phyloP scores from a whole-genome alignment of 208 protist genomes.

The Hexamita inflata region DNA sequence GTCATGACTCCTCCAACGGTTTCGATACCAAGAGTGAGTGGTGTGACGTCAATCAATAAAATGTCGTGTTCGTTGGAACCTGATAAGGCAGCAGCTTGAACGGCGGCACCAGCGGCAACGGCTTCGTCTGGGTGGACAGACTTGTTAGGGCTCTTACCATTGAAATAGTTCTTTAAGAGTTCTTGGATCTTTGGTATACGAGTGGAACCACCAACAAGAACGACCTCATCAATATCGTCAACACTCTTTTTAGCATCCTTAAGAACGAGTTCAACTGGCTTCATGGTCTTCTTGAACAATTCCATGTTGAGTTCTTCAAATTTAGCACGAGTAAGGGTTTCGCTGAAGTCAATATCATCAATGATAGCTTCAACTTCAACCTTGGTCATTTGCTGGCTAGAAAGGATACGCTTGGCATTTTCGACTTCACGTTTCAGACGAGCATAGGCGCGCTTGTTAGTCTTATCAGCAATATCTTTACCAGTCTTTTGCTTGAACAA shows the following conservation, averaged over 20 bases:
- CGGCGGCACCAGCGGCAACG: conserved; percentile 35
- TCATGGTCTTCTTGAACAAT: conserved; percentile 72
- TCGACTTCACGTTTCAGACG: conserved; percentile 24
- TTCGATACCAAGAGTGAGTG: conserved; percentile 90
- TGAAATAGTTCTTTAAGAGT: conserved; percentile 30
- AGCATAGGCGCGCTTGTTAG: background rate
- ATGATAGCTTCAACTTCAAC: conserved; percentile 38
- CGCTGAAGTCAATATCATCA: conserved; percentile 39
- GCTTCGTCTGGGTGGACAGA: conserved; percentile 44
- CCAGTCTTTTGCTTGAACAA: conserved; percentile 8
- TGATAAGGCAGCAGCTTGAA: conserved; percentile 33
- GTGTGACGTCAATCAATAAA: conserved; percentile 89
- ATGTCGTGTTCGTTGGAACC: conserved; percentile 70
- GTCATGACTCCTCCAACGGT: conserved; percentile 85
- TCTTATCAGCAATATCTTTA: background rate
- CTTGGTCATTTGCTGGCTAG: background rate
- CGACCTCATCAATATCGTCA: conserved; percentile 39
- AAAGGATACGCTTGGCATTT: conserved; percentile 39
- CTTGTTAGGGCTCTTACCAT: conserved; percentile 36
- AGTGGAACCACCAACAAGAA: conserved; percentile 43
- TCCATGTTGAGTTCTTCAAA: conserved; percentile 54
- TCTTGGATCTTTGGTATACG: conserved; percentile 37
- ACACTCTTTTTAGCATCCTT: conserved; percentile 35
- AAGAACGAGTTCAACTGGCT: conserved; percentile 72
- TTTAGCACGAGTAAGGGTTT: conserved; percentile 42